Conservation (phyloP, 2,329 filamentous ascomycete species). For the Aspergillus brasiliensis region DNA sequence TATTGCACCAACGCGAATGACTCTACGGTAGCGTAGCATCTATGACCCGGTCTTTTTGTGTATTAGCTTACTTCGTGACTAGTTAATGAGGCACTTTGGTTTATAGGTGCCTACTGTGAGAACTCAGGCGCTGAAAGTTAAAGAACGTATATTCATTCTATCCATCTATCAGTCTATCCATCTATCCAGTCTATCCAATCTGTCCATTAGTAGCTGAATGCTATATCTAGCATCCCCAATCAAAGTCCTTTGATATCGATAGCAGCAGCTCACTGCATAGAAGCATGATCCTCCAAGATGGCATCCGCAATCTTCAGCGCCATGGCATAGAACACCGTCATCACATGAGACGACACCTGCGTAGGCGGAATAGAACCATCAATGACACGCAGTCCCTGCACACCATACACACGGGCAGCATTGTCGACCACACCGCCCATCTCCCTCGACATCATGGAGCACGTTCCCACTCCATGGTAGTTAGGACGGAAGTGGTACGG, state of each 20-base stretch:
- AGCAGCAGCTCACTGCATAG: neutral
- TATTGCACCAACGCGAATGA: too few relatives aligned
- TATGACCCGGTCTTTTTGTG: too few relatives aligned
- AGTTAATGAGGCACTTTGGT: too few relatives aligned
- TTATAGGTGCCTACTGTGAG: too few relatives aligned
- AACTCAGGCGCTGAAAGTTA: too few relatives aligned
- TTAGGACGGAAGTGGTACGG: slow-evolving; percentile 30
- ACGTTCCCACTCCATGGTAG: slow-evolving; percentile 35
- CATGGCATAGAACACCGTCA: slow-evolving; percentile 35
- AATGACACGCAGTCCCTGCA: slow-evolving; percentile 37
- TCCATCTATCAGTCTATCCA: neutral
- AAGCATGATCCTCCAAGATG: slow-evolving; percentile 9
- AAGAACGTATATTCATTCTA: neutral
- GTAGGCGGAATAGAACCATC: slow-evolving; percentile 41
- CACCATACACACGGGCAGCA: slow-evolving; percentile 33
- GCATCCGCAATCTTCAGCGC: slow-evolving; percentile 27
- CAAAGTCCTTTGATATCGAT: too few relatives aligned
- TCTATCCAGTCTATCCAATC: neutral
- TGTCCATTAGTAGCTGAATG: neutral
- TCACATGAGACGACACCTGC: slow-evolving; percentile 34
- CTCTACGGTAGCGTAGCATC: too few relatives aligned
- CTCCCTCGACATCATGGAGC: slow-evolving; percentile 36
- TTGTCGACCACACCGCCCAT: slow-evolving; percentile 37
- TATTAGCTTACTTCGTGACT: too few relatives aligned
- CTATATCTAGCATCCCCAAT: neutral